These are phyloP conservation scores for Salicornia ramosissima DNA, from an alignment of 148 eudicot genomes.

Conservation along the genomic window DNA sequence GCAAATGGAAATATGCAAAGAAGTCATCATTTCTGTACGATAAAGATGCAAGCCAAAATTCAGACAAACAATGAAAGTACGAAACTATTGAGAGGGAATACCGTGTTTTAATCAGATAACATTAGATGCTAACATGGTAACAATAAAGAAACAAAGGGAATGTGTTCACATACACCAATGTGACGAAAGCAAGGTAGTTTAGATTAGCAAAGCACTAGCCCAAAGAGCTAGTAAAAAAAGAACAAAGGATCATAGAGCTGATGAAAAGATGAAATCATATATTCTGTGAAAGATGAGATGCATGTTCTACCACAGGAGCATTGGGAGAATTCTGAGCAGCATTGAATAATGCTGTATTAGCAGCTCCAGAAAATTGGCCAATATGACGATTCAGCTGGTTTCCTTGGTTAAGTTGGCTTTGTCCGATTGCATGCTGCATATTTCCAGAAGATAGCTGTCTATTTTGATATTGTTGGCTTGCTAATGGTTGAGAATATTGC, in stretches of 20 bases:
- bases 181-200: not conserved
- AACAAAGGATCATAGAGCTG: not conserved
- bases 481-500: constrained; percentile 83
- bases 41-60: not conserved
- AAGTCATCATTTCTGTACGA: no score
- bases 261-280: constrained; percentile 10
- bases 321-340: constrained; percentile 87
- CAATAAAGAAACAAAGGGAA: not conserved
- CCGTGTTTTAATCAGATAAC: not conserved
- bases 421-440: constrained; percentile 75
- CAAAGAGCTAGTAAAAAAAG: not conserved
- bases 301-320: constrained; percentile 67
- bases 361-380: constrained; percentile 78
- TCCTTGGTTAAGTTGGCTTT: constrained; percentile 84
- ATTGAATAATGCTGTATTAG: constrained; percentile 89
- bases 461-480: constrained; percentile 71
- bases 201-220: not conserved
- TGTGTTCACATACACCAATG: not conserved
- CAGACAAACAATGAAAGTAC: no score
- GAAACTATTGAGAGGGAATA: not conserved
- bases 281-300: constrained; percentile 16
- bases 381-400: constrained; percentile 93
- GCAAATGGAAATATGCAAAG: not conserved
- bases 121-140: not conserved
- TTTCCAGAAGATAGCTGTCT: constrained; percentile 79